Conservation (phyloP, 1,284 basidiomycete genomes). For the Ustanciosporium gigantosporum region DNA sequence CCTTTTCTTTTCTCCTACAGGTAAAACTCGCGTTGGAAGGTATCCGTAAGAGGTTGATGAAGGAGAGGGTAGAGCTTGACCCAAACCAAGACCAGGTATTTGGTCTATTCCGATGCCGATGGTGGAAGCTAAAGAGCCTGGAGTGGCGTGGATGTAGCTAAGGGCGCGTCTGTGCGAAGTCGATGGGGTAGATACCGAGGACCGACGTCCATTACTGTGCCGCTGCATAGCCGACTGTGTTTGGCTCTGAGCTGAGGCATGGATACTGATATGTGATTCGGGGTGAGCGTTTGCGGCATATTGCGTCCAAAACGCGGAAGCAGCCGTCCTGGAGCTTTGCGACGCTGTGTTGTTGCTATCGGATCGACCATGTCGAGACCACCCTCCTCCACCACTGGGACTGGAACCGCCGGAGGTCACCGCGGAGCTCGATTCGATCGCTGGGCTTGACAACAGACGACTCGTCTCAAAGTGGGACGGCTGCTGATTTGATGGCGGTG, state of each 20-base stretch:
- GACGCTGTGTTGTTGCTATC: conserved; percentile 18
- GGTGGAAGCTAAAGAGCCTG: conserved; percentile 7
- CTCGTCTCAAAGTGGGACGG: no score
- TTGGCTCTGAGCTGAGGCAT: conserved; percentile 9
- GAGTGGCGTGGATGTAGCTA: conserved; percentile 36
- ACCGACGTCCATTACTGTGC: neutral
- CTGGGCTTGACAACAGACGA: no score
- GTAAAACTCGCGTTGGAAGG: conserved; percentile 86
- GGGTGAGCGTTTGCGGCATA: conserved; percentile 25
- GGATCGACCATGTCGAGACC: conserved; percentile 8
- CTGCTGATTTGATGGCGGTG: no score
- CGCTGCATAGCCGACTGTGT: neutral
- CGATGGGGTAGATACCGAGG: neutral
- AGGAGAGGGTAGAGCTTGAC: neutral
- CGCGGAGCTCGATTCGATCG: no score
- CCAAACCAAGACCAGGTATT: neutral
- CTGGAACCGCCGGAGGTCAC: neutral
- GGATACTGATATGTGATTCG: conserved; percentile 28
- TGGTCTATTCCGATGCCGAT: conserved; percentile 4
- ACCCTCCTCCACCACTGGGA: neutral
- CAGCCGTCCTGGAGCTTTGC: conserved; percentile 1
- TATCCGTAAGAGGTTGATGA: conserved; percentile 62
- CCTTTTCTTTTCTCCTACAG: conserved; percentile 78
- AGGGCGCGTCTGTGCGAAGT: conserved; percentile 5
- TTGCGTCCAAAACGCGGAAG: conserved; percentile 30